These are phyloP conservation scores for Ceratocystiopsis minuta DNA, from an alignment of 2,329 filamentous ascomycete genomes.

Conservation along the genomic window DNA sequence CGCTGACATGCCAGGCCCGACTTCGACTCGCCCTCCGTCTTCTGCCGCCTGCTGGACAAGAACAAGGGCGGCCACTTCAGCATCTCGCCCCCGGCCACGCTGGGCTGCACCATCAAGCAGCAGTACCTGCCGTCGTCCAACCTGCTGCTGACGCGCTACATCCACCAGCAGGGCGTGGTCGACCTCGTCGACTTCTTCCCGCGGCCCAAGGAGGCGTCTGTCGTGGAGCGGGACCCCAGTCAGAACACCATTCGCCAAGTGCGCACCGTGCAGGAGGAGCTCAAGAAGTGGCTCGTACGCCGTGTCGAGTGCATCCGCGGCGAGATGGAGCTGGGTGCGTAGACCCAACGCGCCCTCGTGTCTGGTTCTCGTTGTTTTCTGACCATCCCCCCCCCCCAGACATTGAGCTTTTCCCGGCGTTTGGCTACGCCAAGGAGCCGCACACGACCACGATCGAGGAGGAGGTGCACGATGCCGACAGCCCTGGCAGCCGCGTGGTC, in stretches of 20 bases:
- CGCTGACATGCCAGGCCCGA: constrained; percentile 36
- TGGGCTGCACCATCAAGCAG: constrained; percentile 52
- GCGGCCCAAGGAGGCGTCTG: constrained; percentile 40
- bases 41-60: constrained; percentile 57
- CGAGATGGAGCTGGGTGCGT: constrained; percentile 36
- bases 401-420: constrained; percentile 54
- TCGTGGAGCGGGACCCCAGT: constrained; percentile 28
- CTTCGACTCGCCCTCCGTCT: constrained; percentile 61
- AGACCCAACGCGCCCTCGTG: neutral
- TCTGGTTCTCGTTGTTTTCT: neutral
- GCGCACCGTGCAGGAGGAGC: constrained; percentile 35
- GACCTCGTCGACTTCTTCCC: constrained; percentile 63
- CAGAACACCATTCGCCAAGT: constrained; percentile 36
- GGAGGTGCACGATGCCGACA: constrained; percentile 19
- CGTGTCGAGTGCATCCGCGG: constrained; percentile 58
- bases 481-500: constrained; percentile 35
- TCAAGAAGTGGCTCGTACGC: constrained; percentile 55
- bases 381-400: constrained; percentile 23
- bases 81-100: constrained; percentile 35
- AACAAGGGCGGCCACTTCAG: constrained; percentile 58
- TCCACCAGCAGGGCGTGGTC: constrained; percentile 56
- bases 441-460: constrained; percentile 41
- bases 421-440: constrained; percentile 47
- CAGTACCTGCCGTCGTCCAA: constrained; percentile 60
- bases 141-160: constrained; percentile 60